Evolutionary conservation across 345 rosid genomes (phyloP), one percentile per base, ranked within the genome.

Genomic region (Pugionium cornutum): DNA sequence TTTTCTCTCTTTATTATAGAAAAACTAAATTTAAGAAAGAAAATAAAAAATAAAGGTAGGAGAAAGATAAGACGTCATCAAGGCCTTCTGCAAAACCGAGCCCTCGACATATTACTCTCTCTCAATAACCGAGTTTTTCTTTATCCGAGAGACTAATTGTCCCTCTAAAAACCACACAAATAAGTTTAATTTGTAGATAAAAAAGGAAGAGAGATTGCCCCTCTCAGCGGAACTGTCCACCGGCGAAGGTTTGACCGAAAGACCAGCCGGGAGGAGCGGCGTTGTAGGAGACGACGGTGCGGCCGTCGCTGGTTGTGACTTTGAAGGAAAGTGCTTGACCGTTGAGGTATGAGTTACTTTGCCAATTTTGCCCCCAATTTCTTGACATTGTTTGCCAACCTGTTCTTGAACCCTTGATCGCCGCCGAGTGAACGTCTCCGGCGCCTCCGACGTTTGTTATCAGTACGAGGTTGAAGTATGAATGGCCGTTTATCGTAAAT

Each of bases 341-440:
- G 2, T 78, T 58, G 0, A 84, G 82, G 73, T 76, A 67, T 57
- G 69, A 9, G 68, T 84, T 84, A 66, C 77, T 78, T 74, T 84
- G 86, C 86, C 85, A 82, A 41, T 84, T 84, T 48, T 84, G 86
- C 0, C 83, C 89, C 84, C 86, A 84, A 69, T 82, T 84, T 8
- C 85, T 73, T 32, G 84, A 80, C 84, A 84, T 77, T 2, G 72
- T 60, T 67, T 77, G 79, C 87, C 89, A 85, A 7, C 79, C 69
- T 9, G 78, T 85, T 68, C 76, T 76, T 3, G 83, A 77, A 32
- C 89, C 89, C 64, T 81, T 85, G 59, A 85, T 66, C 9, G 77
- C 76, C 25, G 78, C 84, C 3, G 77, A 54, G 48, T 64, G 77
- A 8, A 83, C 78, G 7, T 85, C 85, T 5, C 89, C 84, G 35